These are phyloP conservation scores for Termitomyces sp. DNA, from an alignment of 768 basidiomycete species.

Conservation along the genomic window DNA sequence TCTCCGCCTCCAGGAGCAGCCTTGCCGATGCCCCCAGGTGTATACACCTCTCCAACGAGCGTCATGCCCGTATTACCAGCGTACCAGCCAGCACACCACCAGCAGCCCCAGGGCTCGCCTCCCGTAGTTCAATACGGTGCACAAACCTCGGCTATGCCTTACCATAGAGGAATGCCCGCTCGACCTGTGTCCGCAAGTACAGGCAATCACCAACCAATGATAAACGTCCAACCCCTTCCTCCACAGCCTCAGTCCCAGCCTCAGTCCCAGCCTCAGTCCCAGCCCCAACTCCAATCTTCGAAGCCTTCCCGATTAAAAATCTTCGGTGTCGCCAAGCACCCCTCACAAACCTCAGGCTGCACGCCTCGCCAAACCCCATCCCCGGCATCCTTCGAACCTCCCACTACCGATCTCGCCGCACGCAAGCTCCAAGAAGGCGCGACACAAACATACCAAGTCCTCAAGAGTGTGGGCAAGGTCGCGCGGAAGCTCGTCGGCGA, in stretches of 20 bases:
- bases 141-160: background rate
- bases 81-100: background rate
- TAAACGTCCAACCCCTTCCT: background rate
- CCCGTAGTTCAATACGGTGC: background rate
- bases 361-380: background rate
- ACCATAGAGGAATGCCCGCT: too few species aligned
- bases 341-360: background rate
- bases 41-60: background rate
- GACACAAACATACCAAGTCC: slow-evolving; percentile 2
- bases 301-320: background rate
- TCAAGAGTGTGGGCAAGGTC: slow-evolving; percentile 5
- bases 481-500: slow-evolving; percentile 13
- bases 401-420: slow-evolving; percentile 10
- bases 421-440: slow-evolving; percentile 11
- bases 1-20: background rate
- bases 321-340: slow-evolving; percentile 4
- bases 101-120: background rate
- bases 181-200: too few species aligned
- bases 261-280: background rate
- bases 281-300: background rate
- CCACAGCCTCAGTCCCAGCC: background rate
- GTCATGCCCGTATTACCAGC: background rate
- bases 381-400: background rate
- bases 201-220: background rate
- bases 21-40: background rate